Evolutionary conservation across 2,329 filamentous ascomycete species (phyloP), one percentile per base, ranked within the genome.

Genomic region (Cladosporium sp.): DNA sequence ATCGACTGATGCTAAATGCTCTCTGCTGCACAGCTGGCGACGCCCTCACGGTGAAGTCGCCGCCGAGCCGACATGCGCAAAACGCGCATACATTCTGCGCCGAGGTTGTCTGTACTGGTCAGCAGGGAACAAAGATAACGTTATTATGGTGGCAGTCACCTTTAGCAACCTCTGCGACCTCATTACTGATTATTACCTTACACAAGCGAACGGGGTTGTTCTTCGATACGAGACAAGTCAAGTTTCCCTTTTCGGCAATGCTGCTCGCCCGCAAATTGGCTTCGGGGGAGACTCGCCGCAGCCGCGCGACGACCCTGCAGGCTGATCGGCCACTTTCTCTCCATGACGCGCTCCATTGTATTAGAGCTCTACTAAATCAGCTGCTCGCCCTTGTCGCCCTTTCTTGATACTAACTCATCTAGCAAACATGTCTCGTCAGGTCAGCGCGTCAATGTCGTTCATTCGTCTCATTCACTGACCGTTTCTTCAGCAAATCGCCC

Each of bases 21-120:
- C 48, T 50, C 10, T 43, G 18, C 31, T 43, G 48, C 7, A 50
- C 40, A 11, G 48, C 31, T 35, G 34, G 10, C n/a, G 48, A 33
- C 9, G 48, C 40, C 13, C 49, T 43, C 31, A 44, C 16, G 43
- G 28, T n/a, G 56, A 40, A 19, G 57, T 64, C 55, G 18, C 58
- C 55, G 43, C 56, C 45, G 37, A 66, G 54, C 43, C 61, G 59
- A 56, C 57, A 66, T 16, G 65, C 61, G 51, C 66, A 69, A 55
- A 68, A 64, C 54, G 67, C 52, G 57, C 66, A 68, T 46, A 69
- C 52, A 38, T 56, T 58, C 54, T 64, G 62, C 49, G 62, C 58
- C 49, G 63, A 59, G 28, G 62, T 45, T 11, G 53, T 42, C 53
- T 55, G 10, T 13, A 9, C 3, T 31, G 13, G 37, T 54, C 31